These are phyloP conservation scores for Malbranchea cinnamomea DNA, from an alignment of 2,329 filamentous ascomycete species.

Conservation along the genomic window DNA sequence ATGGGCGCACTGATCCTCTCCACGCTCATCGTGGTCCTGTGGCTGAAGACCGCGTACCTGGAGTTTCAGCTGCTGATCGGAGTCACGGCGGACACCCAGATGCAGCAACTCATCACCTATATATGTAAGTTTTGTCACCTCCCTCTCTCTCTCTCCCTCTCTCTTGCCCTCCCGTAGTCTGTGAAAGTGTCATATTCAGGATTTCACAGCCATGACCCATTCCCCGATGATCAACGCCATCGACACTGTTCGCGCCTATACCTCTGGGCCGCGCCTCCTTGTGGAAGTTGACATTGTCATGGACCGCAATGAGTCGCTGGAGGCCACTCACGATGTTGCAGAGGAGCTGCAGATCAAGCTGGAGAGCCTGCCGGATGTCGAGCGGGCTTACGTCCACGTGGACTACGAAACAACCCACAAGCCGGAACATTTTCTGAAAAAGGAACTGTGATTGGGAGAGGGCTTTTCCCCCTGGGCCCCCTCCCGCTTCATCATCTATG, in stretches of 20 bases:
- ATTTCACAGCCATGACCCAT: constrained; percentile 56
- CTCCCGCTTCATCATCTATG: too few species aligned
- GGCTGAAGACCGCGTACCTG: constrained; percentile 69
- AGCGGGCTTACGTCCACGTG: constrained; percentile 90
- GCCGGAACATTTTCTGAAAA: constrained; percentile 64
- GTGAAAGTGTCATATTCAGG: not conserved
- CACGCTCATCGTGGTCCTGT: constrained; percentile 59
- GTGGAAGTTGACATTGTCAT: constrained; percentile 96
- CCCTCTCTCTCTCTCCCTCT: not conserved
- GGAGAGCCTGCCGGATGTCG: constrained; percentile 79
- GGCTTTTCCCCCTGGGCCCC: too few species aligned
- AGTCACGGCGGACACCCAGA: constrained; percentile 69
- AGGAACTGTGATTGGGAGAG: constrained; percentile 43
- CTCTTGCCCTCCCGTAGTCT: not conserved
- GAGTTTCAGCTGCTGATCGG: constrained; percentile 90
- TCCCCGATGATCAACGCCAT: constrained; percentile 67
- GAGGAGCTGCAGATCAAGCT: constrained; percentile 90
- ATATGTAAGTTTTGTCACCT: constrained; percentile 28
- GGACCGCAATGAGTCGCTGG: constrained; percentile 57
- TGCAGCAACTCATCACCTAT: constrained; percentile 89
- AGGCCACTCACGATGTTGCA: constrained; percentile 78
- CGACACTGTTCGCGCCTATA: constrained; percentile 89
- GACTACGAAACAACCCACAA: constrained; percentile 95
- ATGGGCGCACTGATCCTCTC: constrained; percentile 78
- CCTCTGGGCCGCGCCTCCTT: constrained; percentile 74